These are phyloP conservation scores for Carallia pectinifolia DNA, from an alignment of 345 rosid species.

Conservation along the genomic window DNA sequence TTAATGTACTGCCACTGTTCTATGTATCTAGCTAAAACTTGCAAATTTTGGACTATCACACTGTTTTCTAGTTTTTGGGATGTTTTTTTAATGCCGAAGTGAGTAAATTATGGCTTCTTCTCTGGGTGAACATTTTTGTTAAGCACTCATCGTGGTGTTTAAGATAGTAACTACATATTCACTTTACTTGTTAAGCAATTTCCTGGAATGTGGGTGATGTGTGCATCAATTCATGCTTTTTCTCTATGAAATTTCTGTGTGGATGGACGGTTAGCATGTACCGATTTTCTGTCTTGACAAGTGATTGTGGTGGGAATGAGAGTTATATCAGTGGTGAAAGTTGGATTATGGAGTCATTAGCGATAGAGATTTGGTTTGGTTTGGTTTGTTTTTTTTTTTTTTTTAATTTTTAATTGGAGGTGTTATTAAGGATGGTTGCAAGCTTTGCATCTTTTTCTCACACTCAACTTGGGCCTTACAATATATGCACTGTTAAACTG, in stretches of 20 bases:
- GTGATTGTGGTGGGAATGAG: neutral
- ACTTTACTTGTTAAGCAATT: neutral
- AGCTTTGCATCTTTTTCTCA: neutral
- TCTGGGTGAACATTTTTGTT: neutral
- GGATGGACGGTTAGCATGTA: neutral
- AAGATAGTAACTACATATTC: neutral
- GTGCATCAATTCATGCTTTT: neutral
- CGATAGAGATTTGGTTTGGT: too few relatives aligned
- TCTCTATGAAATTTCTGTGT: neutral
- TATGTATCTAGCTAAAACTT: slow-evolving; percentile 13
- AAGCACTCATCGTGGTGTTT: neutral
- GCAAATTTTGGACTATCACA: neutral
- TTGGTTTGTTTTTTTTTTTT: too few relatives aligned
- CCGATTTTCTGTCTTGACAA: neutral
- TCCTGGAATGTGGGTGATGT: neutral
- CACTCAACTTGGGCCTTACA: neutral
- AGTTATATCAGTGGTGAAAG: neutral
- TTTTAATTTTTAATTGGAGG: neutral
- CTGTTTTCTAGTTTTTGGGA: neutral
- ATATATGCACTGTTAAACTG: neutral
- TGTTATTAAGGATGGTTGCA: neutral
- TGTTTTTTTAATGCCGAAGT: neutral
- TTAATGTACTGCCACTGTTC: slow-evolving; percentile 57
- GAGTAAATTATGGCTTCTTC: neutral
- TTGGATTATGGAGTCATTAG: neutral